Conservation (phyloP, 495 filamentous ascomycete genomes). For the Hamigera avellanea region DNA sequence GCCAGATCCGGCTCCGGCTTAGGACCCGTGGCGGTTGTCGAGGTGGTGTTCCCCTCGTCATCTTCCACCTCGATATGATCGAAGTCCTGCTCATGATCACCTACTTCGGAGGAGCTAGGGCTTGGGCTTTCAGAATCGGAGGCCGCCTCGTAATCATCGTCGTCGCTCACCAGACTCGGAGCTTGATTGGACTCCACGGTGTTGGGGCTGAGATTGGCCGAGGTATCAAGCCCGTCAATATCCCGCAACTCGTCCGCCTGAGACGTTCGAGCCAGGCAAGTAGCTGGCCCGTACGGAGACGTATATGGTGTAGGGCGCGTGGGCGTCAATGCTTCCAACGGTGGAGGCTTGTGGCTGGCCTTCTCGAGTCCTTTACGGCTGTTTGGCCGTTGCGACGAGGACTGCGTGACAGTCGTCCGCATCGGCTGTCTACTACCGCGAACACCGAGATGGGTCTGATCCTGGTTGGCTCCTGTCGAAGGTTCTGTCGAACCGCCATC, state of each 20-base stretch:
- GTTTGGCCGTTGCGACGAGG: slow-evolving; percentile 36
- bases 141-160: slow-evolving; percentile 55
- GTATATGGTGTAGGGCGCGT: slow-evolving; percentile 21
- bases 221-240: slow-evolving; percentile 38
- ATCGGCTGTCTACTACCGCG: slow-evolving; percentile 37
- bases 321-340: slow-evolving; percentile 20
- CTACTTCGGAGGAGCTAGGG: slow-evolving; percentile 31
- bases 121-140: slow-evolving; percentile 38
- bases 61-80: slow-evolving; percentile 43
- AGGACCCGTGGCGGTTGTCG: slow-evolving; percentile 20
- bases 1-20: slow-evolving; percentile 27
- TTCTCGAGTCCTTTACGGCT: slow-evolving; percentile 44
- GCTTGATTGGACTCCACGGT: slow-evolving; percentile 68
- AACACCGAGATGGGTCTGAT: slow-evolving; percentile 7
- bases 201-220: slow-evolving; percentile 61
- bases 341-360: slow-evolving; percentile 12
- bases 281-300: slow-evolving; percentile 19
- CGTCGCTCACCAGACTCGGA: slow-evolving; percentile 80
- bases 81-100: slow-evolving; percentile 34
- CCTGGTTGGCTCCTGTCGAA: slow-evolving; percentile 5
- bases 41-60: slow-evolving; percentile 27
- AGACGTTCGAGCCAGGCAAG: slow-evolving; percentile 10
- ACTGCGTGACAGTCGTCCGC: slow-evolving; percentile 44
- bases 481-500: slow-evolving; percentile 10
- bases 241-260: slow-evolving; percentile 30